Percentiles rank a stretch among this genome's conserved stretches.
These are phyloP conservation scores for Lepidium campestre DNA, from an alignment of 441 rosid species.

Conservation along the genomic window DNA sequence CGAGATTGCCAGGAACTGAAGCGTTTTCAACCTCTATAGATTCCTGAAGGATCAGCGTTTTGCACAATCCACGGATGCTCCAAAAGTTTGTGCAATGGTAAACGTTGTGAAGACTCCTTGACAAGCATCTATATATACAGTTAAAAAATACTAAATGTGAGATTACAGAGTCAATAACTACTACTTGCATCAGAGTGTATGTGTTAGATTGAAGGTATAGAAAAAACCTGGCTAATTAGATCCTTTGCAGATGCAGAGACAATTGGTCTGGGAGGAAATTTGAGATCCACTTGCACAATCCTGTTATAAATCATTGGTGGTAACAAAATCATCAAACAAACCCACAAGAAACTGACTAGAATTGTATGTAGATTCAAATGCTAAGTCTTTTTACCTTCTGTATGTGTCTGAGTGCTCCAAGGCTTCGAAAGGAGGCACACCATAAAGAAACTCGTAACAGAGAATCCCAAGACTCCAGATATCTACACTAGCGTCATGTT, in stretches of 20 bases:
- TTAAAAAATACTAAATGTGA: not conserved
- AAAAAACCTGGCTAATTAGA: conserved; percentile 68
- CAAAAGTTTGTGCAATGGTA: conserved; percentile 75
- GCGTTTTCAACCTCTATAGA: conserved; percentile 45
- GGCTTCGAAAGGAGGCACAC: conserved; percentile 93
- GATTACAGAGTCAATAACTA: not conserved
- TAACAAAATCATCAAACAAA: not conserved
- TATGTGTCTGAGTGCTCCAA: conserved; percentile 92
- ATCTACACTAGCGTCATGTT: conserved; percentile 94
- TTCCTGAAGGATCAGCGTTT: conserved; percentile 88
- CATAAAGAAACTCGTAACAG: conserved; percentile 88
- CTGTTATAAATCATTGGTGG: conserved; percentile 29
- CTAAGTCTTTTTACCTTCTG: conserved; percentile 47
- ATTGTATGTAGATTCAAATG: not conserved
- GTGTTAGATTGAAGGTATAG: not conserved
- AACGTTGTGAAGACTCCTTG: conserved; percentile 72
- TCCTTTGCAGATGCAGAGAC: conserved; percentile 88
- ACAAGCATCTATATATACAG: conserved; percentile 56
- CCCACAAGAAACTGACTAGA: not conserved
- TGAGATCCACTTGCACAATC: conserved; percentile 94
- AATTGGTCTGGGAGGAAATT: conserved; percentile 81
- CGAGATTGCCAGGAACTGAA: conserved; percentile 14
- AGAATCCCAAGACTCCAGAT: conserved; percentile 96
- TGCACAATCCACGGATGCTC: conserved; percentile 97
- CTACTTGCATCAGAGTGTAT: not conserved